Base-by-base conservation (phyloP, 441 rosid genomes). In the Pelargonium citronellum region DNA sequence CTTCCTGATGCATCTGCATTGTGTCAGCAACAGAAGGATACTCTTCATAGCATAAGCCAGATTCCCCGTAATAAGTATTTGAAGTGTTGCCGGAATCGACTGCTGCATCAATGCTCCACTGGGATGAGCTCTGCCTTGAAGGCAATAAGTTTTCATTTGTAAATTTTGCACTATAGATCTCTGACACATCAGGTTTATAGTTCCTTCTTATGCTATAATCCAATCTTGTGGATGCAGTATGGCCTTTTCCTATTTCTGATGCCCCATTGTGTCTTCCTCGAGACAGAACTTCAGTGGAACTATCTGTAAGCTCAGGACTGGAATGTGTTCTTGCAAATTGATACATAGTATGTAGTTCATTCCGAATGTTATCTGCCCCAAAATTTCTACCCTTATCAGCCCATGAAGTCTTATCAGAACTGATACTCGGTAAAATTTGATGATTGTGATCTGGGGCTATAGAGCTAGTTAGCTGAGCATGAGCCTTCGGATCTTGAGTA, bases 311-410 rank as follows among this genome's bases (percentile, higher is more conserved):
- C 68, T 73, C 58, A 0, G 72, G 77, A 64, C 69, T 63, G 37
- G 77, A 73, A 62, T 51, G 20, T 47, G 76, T 69, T 68, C 73
- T 69, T 39, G 53, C 69, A 69, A 73, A 62, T 13, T n/a, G 72
- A 64, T 47, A 37, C 37, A 67, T 63, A 24, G 1, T 65, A 61
- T 51, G 66, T 13, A 6, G 19, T 64, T 69, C 58, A 53, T 68
- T 74, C 43, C 55, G 15, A 12, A 61, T 58, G 64, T 22, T 17
- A 20, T 49, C 76, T 8, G 72, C 9, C 12, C 72, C 55, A 51
- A 63, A 62, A 68, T 43, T 62, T 61, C 53, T 68, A 10, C 65
- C 64, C 44, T 64, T 63, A 64, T 37, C 65, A 37, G 27, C 16
- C 4, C 5, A 1, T 39, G 55, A 17, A 5, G 37, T 68, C 72